Base-by-base conservation (phyloP, 106 monocot species). In the Xerophyta viscosa region DNA sequence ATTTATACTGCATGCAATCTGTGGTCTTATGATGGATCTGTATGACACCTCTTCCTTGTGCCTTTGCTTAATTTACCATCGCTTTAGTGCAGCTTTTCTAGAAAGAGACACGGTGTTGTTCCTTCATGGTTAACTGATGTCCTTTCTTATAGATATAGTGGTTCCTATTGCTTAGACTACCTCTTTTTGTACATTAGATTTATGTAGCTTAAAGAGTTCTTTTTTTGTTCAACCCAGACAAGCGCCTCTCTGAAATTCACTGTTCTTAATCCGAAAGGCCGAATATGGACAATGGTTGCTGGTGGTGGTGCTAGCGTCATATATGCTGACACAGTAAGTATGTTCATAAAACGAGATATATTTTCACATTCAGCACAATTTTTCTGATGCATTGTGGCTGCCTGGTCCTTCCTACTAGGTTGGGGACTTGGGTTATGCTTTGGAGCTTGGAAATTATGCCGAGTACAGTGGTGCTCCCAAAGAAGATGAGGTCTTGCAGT, bases 271-370 rank as follows among this genome's bases (percentile, higher is more conserved):
- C 67, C 74, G 12, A 43, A 68, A 50, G 74, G 74, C 12, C 61
- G 74, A 14, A 75, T 75, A 30, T 75, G 74, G 74, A 75, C 74
- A 2, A 75, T 75, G 74, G 74, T 75, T 20, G 74, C 74, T 27
- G 74, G 67, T 37, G 74, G 74, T 15, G 74, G 74, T 46, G 74
- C 74, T 28, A 75, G 62, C 21, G 74, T 75, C 25, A 75, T 75
- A 23, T 75, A 75, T 58, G 67, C 74, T 37, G 74, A 68, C 57
- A 75, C 74, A 37, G 74, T 75, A 46, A 56, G 55, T 33, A 17
- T n/a, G 6, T 56, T 56, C 22, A 20, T 48, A 10, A 5, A 33
- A 11, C 33, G 7, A 6, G 7, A 33, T 33, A 33, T 11, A 33
- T 33, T 33, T 33, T 33, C 11, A 6, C 33, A 33, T 33, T 11